Base-by-base conservation (phyloP, 192 early-diverging fungal species). In the Umbelopsis sp. region DNA sequence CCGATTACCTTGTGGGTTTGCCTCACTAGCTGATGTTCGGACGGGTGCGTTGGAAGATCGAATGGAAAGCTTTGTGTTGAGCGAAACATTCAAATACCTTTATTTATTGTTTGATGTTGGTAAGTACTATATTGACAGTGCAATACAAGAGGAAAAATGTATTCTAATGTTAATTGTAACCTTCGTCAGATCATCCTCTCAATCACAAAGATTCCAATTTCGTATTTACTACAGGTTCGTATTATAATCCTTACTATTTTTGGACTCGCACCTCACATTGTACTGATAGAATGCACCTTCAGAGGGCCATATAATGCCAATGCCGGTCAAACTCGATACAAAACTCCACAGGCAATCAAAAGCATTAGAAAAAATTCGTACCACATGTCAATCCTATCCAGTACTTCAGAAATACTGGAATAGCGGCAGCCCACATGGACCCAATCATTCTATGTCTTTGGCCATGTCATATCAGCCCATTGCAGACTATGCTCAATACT, bases 81-180 rank as follows among this genome's bases (percentile, higher is more conserved):
- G 92, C 54, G 97, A 98, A 80, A 97, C 97, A 1, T 84, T 98
- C 62, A 98, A 98, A 75, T 98, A 98, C 73, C 84, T 98, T n/a
- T 98, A 91, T 75, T 76, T 98, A n/a, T 85, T 98, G 29, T 98
- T 97, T 86, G 96, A 95, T 68, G 77, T 80, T 50, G 91, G 91
- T 87, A 81, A 52, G 31, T 54, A 59, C 3, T 29, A 16, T 54
- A n/a, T 21, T 24, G 20, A 17, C 4, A 1, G 26, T n/a, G 43
- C n/a, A 68, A 17, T 20, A 44, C 1, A 17, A 10, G n/a, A 56
- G 7, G 16, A 24, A 38, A 81, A 50, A 72, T n/a, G 43, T 3
- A 5, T 59, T 11, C 5, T 54, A 53, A 41, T 21, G 5, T 59
- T n/a, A 45, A 59, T 0, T 16, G 14, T 43, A 31, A 20, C 45